Percentiles rank a stretch among this genome's conserved stretches.
These are phyloP conservation scores for Lactifluus pinguis DNA, from an alignment of 768 basidiomycete genomes.

Conservation along the genomic window DNA sequence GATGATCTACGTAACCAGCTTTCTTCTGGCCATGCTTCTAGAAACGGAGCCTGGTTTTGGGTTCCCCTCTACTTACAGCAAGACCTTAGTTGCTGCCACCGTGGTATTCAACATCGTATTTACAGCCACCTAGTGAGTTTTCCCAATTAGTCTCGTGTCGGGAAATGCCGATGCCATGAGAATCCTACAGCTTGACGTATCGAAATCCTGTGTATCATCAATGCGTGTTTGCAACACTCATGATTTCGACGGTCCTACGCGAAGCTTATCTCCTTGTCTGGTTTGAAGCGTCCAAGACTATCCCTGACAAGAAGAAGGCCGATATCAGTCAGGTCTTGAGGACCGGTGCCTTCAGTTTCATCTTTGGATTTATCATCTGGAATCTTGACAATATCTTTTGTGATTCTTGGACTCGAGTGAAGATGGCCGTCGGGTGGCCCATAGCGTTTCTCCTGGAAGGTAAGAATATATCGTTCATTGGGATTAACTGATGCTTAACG, in stretches of 20 bases:
- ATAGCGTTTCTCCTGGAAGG: conserved; percentile 59
- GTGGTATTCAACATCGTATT: conserved; percentile 50
- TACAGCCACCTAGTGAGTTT: conserved; percentile 64
- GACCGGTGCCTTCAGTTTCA: conserved; percentile 48
- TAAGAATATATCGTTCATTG: conserved; percentile 11
- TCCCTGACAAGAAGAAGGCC: conserved; percentile 36
- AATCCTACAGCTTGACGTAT: conserved; percentile 42
- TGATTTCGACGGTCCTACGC: conserved; percentile 41
- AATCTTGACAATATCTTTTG: conserved; percentile 79
- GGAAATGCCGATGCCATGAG: not conserved
- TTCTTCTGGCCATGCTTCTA: conserved; percentile 51
- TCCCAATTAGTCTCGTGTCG: not conserved
- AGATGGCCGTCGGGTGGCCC: conserved; percentile 52
- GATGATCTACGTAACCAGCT: conserved; percentile 66
- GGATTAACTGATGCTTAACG: not conserved
- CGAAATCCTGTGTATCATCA: conserved; percentile 80
- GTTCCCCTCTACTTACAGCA: conserved; percentile 31
- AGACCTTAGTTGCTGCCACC: conserved; percentile 31
- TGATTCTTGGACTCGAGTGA: conserved; percentile 45
- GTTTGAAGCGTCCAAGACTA: conserved; percentile 31
- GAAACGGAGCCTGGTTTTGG: conserved; percentile 47
- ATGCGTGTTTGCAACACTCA: conserved; percentile 54
- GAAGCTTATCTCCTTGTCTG: conserved; percentile 43
- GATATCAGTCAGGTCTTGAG: conserved; percentile 39
- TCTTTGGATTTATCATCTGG: conserved; percentile 63